Evolutionary conservation across 805 yeast genomes (phyloP), one percentile per base, ranked within the genome.

Genomic region (Candida sphagnicola): DNA sequence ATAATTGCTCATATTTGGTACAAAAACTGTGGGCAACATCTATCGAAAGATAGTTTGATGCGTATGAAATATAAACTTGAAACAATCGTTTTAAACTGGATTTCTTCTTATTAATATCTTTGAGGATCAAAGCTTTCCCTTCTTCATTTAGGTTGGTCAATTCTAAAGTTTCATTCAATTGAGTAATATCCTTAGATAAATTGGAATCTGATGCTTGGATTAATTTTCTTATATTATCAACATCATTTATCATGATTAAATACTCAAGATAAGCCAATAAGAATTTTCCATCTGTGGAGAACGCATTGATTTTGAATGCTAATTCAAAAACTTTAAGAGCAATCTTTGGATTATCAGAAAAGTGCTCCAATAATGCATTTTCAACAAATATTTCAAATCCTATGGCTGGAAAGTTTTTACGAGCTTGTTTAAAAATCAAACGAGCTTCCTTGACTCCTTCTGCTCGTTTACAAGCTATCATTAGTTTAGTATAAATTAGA

Each of bases 381-480:
- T 86, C 91, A 15, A 82, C 80, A 59, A 75, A 91, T 15, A 91
- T 74, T 49, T 87, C 87, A 65, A 80, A 79, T 0, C 95, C 82
- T 30, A 84, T 61, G 8, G 67, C 62, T n/a, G 67, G 55, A 47
- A 77, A 74, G 39, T 53, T 58, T 53, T 80, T 78, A 49, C 95
- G 77, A 6, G 85, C 83, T 47, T 72, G 75, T 39, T 84, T 74
- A 56, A 89, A 88, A 2, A 86, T 68, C 17, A 67, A 56, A 44
- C 98, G 74, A 2, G 95, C 89, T 26, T 82, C 88, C 36, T 77
- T 76, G 23, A 82, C 67, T 3, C 90, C 91, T 34, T 72, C 69
- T 15, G 74, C 56, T 45, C 96, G 70, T 51, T 86, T 87, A 45
- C 78, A 67, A 13, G 85, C 70, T 54, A 79, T 77, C 88, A 88